Evolutionary conservation across 345 rosid genomes (phyloP).

Genomic region (Heritiera fomes): DNA sequence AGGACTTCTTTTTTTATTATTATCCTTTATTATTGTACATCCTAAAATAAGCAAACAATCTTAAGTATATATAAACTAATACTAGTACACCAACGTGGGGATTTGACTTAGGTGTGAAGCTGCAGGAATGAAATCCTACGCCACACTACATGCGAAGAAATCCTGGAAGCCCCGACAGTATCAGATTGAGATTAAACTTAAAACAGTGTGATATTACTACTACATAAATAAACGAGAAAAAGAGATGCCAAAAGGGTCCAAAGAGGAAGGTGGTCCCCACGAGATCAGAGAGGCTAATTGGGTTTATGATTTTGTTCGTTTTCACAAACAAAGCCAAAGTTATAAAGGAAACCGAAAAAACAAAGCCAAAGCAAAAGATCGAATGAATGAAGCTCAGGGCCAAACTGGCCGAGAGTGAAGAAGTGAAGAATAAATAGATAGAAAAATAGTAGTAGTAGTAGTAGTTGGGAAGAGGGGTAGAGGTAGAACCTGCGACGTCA

Average conservation of each 20-base stretch:
- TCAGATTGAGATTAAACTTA: neutral
- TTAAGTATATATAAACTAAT: too few relatives aligned
- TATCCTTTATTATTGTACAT: neutral
- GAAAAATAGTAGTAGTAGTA: neutral
- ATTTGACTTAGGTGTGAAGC: neutral
- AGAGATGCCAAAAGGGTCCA: slow-evolving; percentile 21
- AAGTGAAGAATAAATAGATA: slow-evolving; percentile 8
- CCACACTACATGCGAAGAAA: neutral
- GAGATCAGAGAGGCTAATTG: slow-evolving; percentile 26
- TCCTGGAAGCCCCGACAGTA: neutral
- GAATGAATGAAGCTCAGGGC: neutral
- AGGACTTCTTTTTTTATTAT: too few relatives aligned
- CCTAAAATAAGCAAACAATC: neutral
- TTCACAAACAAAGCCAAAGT: slow-evolving; percentile 38
- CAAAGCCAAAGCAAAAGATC: slow-evolving; percentile 17
- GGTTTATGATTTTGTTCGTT: slow-evolving; percentile 39
- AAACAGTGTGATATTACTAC: neutral
- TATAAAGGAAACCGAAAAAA: slow-evolving; percentile 24
- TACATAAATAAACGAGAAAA: slow-evolving; percentile 26
- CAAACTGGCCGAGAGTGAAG: slow-evolving; percentile 12
- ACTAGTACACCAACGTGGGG: too few relatives aligned
- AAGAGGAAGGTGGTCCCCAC: slow-evolving; percentile 23
- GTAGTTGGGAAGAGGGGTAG: slow-evolving; percentile 13
- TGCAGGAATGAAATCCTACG: neutral
- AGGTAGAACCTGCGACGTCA: slow-evolving; percentile 78